Evolutionary conservation across 345 rosid species (phyloP).

Genomic region (Populus pruinosa): DNA sequence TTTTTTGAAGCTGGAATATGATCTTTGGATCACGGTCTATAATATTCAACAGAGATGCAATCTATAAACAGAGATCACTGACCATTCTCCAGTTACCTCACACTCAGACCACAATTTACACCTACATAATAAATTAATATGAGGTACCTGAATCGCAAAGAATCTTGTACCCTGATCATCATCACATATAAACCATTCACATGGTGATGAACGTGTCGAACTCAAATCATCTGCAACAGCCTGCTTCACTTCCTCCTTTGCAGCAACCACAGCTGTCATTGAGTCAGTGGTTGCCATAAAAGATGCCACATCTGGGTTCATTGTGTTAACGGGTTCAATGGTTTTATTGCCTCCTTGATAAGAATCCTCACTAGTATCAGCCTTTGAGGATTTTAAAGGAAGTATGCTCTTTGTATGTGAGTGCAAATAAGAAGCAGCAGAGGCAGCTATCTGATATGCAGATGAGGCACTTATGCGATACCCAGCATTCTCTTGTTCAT

Average conservation of each 20-base stretch:
- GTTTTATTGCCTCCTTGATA: slow-evolving; percentile 14
- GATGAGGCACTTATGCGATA: slow-evolving; percentile 50
- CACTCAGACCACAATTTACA: neutral
- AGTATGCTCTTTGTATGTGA: slow-evolving; percentile 60
- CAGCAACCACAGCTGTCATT: slow-evolving; percentile 94
- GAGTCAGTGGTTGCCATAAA: slow-evolving; percentile 90
- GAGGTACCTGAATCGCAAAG: slow-evolving; percentile 80
- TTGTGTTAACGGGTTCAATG: slow-evolving; percentile 24
- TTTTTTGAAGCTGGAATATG: neutral
- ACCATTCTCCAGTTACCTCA: neutral
- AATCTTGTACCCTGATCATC: slow-evolving; percentile 76
- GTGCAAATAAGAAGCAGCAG: slow-evolving; percentile 83
- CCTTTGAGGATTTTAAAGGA: slow-evolving; percentile 47
- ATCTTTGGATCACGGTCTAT: neutral
- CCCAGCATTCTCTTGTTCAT: slow-evolving; percentile 38
- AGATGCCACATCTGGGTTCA: slow-evolving; percentile 55
- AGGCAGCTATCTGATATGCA: slow-evolving; percentile 77
- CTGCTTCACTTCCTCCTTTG: slow-evolving; percentile 90
- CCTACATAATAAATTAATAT: neutral
- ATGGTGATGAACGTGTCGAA: slow-evolving; percentile 71
- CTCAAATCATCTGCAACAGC: slow-evolving; percentile 91
- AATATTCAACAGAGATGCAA: neutral
- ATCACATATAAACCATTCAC: slow-evolving; percentile 94
- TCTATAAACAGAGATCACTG: neutral
- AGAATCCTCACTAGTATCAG: slow-evolving; percentile 20